Conservation (phyloP, 805 yeast species). For the Groenewaldozyma salmanticensis region DNA sequence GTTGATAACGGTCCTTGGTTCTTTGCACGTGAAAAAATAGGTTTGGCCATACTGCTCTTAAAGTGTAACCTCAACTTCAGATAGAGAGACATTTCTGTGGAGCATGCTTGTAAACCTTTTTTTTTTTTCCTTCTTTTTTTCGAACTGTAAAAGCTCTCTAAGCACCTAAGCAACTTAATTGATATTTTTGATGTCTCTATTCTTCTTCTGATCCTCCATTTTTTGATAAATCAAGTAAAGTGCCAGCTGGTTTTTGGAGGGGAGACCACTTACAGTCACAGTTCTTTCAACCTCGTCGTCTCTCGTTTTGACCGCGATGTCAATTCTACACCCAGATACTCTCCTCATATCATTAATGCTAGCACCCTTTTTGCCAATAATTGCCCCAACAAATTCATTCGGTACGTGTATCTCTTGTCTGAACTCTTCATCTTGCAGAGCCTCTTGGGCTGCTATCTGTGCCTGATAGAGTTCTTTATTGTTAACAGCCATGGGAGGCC, state of each 20-base stretch:
- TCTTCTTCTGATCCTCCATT: slow-evolving; percentile 55
- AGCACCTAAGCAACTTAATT: too few species aligned
- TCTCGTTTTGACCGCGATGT: slow-evolving; percentile 38
- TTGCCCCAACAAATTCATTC: slow-evolving; percentile 62
- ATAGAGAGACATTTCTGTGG: too few species aligned
- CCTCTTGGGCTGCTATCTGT: slow-evolving; percentile 9
- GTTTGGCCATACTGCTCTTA: too few species aligned
- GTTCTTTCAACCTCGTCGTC: slow-evolving; percentile 40
- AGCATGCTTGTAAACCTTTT: too few species aligned
- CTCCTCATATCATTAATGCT: slow-evolving; percentile 65
- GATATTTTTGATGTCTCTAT: too few species aligned
- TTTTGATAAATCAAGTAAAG: slow-evolving; percentile 61
- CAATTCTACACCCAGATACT: slow-evolving; percentile 61
- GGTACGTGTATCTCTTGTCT: slow-evolving; percentile 47
- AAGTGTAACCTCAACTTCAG: too few species aligned
- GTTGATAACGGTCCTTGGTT: too few species aligned
- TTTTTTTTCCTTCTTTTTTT: too few species aligned
- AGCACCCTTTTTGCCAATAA: slow-evolving; percentile 75
- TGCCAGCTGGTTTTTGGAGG: slow-evolving; percentile 62
- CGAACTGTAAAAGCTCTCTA: too few species aligned
- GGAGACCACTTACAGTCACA: slow-evolving; percentile 57
- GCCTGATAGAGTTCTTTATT: slow-evolving; percentile 5
- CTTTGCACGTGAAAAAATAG: too few species aligned
- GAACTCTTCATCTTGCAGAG: slow-evolving; percentile 7
- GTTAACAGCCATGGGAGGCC: background rate